A percentile compares a stretch with the other conserved stretches of the same genome.
phyloP scores from a whole-genome alignment of 2,329 filamentous ascomycete species.

The Aaosphaeria arxii region DNA sequence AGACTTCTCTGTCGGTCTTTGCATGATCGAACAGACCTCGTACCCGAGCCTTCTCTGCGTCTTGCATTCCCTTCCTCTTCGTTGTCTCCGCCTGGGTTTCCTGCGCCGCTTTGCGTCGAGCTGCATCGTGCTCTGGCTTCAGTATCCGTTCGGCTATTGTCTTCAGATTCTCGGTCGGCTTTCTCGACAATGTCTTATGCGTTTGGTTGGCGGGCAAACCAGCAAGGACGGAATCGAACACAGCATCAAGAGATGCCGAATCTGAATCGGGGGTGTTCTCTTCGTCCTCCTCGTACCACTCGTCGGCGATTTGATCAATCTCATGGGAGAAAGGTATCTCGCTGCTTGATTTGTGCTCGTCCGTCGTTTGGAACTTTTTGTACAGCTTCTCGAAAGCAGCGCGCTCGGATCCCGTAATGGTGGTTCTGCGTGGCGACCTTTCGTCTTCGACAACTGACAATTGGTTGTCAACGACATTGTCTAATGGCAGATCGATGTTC shows the following conservation, averaged over 20 bases:
- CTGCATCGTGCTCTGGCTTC: constrained; percentile 5
- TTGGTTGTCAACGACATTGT: constrained; percentile 39
- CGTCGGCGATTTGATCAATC: constrained; percentile 27
- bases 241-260: constrained; percentile 16
- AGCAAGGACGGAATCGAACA: constrained; percentile 29
- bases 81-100: constrained; percentile 7
- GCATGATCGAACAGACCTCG: constrained; percentile 54
- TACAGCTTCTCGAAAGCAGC: constrained; percentile 35
- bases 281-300: constrained; percentile 31
- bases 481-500: constrained; percentile 53
- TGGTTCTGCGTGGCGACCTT: constrained; percentile 21
- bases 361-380: constrained; percentile 10
- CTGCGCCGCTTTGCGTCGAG: constrained; percentile 5
- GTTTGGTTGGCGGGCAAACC: constrained; percentile 6
- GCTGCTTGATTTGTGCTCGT: constrained; percentile 9
- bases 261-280: constrained; percentile 11
- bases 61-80: constrained; percentile 10
- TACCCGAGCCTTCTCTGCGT: constrained; percentile 51
- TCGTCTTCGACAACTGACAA: constrained; percentile 16
- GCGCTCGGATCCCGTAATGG: constrained; percentile 35
- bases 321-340: constrained; percentile 12
- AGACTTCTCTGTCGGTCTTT: constrained; percentile 62
- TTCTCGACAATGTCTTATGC: not conserved
- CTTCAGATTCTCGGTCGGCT: constrained; percentile 7
- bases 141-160: constrained; percentile 14